Conservation (phyloP, 179 eudicot species). For the Gypsophila paniculata region DNA sequence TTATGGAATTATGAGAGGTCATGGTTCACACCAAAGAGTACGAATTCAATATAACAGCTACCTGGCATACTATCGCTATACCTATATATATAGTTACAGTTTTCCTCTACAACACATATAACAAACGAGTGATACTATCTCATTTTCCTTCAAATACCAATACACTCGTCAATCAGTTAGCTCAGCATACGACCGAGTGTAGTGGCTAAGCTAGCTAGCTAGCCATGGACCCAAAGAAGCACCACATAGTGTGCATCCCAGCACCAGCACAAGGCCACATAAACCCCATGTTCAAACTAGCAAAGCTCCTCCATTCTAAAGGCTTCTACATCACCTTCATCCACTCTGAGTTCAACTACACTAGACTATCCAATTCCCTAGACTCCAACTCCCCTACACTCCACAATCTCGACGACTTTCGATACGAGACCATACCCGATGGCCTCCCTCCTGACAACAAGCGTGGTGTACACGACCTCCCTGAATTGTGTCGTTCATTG, state of each 20-base stretch:
- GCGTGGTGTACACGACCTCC: conserved; percentile 20
- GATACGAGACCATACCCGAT: conserved; percentile 32
- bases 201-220: no score
- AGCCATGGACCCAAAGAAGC: no score
- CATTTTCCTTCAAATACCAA: no score
- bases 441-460: conserved; percentile 30
- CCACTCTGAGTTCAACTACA: conserved; percentile 28
- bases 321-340: conserved; percentile 36
- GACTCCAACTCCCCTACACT: not conserved
- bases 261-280: conserved; percentile 38
- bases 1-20: no score
- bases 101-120: no score
- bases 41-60: no score
- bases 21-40: no score
- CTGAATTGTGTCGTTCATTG: conserved; percentile 9
- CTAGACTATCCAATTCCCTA: conserved; percentile 18
- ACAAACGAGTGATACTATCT: no score
- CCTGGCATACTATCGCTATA: no score
- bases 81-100: no score
- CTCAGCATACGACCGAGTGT: no score
- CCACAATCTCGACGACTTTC: conserved; percentile 20
- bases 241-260: conserved; percentile 28
- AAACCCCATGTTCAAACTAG: conserved; percentile 33
- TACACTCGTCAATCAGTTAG: no score
- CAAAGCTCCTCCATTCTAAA: conserved; percentile 29